Evolutionary conservation across 495 filamentous ascomycete genomes (phyloP).

Genomic region (Chlorociboria aeruginascens): DNA sequence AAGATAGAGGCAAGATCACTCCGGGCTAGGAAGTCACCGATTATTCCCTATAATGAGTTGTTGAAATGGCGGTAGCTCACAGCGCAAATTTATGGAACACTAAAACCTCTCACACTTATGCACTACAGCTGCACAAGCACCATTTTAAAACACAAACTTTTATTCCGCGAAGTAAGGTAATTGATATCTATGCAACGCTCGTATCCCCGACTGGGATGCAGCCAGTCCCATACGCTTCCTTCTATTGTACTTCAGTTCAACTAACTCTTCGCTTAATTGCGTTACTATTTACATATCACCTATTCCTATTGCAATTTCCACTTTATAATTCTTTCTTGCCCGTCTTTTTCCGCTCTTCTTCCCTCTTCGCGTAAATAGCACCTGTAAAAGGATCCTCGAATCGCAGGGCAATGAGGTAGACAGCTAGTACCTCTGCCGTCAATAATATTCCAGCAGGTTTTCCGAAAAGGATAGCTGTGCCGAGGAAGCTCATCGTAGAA

Average conservation of each 20-base stretch:
- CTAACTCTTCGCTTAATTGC: neutral
- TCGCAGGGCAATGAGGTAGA: conserved; percentile 72
- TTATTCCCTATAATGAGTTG: too few relatives aligned
- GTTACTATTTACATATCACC: neutral
- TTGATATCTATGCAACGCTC: conserved; percentile 10
- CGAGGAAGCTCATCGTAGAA: conserved; percentile 82
- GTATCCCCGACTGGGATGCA: neutral
- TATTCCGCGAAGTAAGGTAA: conserved; percentile 13
- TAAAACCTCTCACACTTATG: too few relatives aligned
- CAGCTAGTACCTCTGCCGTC: conserved; percentile 59
- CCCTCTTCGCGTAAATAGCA: conserved; percentile 88
- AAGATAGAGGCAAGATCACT: neutral
- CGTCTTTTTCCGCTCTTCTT: conserved; percentile 38
- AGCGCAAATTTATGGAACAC: too few relatives aligned
- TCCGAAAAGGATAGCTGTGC: conserved; percentile 76
- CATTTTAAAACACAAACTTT: too few relatives aligned
- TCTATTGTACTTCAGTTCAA: neutral
- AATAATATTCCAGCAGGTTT: conserved; percentile 79
- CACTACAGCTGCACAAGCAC: too few relatives aligned
- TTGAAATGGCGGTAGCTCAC: too few relatives aligned
- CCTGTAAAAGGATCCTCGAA: conserved; percentile 98
- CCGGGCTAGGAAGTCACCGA: too few relatives aligned
- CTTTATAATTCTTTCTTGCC: conserved; percentile 32
- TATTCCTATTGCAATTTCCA: neutral
- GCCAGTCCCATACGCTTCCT: too few relatives aligned